Evolutionary conservation across 139 green algal genomes (phyloP).

Genomic region (Chloropicon primus): DNA sequence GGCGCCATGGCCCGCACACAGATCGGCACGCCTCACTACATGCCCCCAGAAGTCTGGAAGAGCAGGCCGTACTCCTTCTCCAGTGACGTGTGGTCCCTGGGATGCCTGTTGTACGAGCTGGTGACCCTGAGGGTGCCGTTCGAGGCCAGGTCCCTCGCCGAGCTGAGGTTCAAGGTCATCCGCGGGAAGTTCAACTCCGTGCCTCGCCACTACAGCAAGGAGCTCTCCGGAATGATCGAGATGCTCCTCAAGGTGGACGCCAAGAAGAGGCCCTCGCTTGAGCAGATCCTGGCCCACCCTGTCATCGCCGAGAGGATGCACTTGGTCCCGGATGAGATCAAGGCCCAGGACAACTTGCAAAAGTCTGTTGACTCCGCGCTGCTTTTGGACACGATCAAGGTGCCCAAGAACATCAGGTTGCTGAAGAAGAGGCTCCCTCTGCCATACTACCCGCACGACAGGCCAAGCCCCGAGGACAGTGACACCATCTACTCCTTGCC

Average conservation of each 20-base stretch:
- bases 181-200: constrained; percentile 35
- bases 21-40: constrained; percentile 71
- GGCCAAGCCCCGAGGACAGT: neutral
- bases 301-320: constrained; percentile 19
- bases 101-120: constrained; percentile 1
- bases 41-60: constrained; percentile 68
- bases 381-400: constrained; percentile 17
- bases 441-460: constrained; percentile 4
- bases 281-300: constrained; percentile 26
- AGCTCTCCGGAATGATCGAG: constrained; percentile 37
- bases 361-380: constrained; percentile 1
- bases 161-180: constrained; percentile 42
- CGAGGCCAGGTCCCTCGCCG: constrained; percentile 42
- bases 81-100: neutral
- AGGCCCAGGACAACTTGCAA: neutral
- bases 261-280: constrained; percentile 13
- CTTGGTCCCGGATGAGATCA: constrained; percentile 12
- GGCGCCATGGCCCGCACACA: constrained; percentile 49
- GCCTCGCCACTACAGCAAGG: constrained; percentile 29
- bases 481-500: neutral
- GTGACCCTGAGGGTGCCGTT: constrained; percentile 38
- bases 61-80: constrained; percentile 34
- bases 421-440: constrained; percentile 12
- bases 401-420: constrained; percentile 14
- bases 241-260: constrained; percentile 38